phyloP scores from a whole-genome alignment of 129 eudicot genomes.

The Deinandra increscens region DNA sequence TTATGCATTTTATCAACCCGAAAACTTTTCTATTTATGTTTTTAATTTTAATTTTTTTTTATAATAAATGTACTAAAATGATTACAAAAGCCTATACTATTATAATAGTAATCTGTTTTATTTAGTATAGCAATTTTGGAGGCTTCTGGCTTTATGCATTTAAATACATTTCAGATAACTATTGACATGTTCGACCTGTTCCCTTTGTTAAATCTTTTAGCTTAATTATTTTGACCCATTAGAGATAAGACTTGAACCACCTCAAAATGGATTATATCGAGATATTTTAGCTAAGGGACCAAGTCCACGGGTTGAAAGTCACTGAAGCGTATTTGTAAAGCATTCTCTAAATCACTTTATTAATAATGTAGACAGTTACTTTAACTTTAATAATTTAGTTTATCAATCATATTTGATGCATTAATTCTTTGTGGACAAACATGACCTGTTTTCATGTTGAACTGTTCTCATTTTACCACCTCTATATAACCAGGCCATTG shows the following conservation, averaged over 20 bases:
- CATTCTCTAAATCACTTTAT: neutral
- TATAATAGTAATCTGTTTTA: neutral
- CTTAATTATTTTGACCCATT: neutral
- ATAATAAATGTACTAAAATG: neutral
- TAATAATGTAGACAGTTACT: neutral
- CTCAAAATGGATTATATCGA: neutral
- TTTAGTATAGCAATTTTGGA: neutral
- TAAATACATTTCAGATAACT: no score
- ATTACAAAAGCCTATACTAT: neutral
- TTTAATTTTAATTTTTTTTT: neutral
- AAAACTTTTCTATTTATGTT: neutral
- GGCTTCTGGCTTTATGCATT: no score
- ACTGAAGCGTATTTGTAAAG: neutral
- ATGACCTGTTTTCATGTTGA: neutral
- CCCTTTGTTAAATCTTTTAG: neutral
- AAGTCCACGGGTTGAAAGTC: neutral
- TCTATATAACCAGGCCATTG: slow-evolving; percentile 94
- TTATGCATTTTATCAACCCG: neutral
- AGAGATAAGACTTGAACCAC: neutral
- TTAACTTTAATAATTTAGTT: neutral
- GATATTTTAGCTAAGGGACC: neutral
- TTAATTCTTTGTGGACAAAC: neutral
- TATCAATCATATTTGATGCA: neutral
- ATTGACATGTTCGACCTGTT: no score
- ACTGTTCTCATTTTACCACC: no score